These are phyloP conservation scores for Backusella psychrophila DNA, from an alignment of 192 early-diverging fungal species.

Conservation along the genomic window DNA sequence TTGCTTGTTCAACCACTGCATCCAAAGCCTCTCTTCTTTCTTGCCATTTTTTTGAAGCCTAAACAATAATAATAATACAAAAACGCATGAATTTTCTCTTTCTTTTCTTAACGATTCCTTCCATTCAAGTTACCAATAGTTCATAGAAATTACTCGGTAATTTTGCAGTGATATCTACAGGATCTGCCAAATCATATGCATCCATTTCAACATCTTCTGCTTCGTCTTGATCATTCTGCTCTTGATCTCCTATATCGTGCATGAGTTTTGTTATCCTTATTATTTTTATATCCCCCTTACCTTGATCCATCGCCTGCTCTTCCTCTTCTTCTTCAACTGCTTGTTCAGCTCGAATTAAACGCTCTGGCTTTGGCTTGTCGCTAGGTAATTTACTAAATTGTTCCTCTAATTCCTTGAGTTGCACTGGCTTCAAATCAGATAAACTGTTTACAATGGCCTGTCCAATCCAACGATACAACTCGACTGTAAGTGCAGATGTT, in stretches of 20 bases:
- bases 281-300: neutral
- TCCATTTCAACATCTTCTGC: slow-evolving; percentile 65
- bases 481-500: slow-evolving; percentile 67
- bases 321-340: slow-evolving; percentile 48
- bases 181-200: slow-evolving; percentile 81
- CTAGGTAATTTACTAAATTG: slow-evolving; percentile 71
- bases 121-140: slow-evolving; percentile 45
- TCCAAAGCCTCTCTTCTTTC: slow-evolving; percentile 94
- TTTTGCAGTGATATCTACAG: slow-evolving; percentile 89
- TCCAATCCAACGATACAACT: slow-evolving; percentile 93
- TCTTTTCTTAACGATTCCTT: neutral
- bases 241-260: slow-evolving; percentile 2
- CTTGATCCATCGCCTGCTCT: slow-evolving; percentile 28
- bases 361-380: slow-evolving; percentile 60
- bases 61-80: slow-evolving; percentile 5
- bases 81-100: neutral
- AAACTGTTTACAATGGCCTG: slow-evolving; percentile 76
- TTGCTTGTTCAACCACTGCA: slow-evolving; percentile 62
- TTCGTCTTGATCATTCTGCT: slow-evolving; percentile 33
- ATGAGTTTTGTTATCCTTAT: neutral
- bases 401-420: slow-evolving; percentile 88
- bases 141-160: slow-evolving; percentile 81
- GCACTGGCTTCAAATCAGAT: slow-evolving; percentile 90
- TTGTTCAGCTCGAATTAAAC: slow-evolving; percentile 82
- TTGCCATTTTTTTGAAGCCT: slow-evolving; percentile 90